Evolutionary conservation across 2,329 filamentous ascomycete genomes (phyloP).

Genomic region (Aspergillus clavatus): DNA sequence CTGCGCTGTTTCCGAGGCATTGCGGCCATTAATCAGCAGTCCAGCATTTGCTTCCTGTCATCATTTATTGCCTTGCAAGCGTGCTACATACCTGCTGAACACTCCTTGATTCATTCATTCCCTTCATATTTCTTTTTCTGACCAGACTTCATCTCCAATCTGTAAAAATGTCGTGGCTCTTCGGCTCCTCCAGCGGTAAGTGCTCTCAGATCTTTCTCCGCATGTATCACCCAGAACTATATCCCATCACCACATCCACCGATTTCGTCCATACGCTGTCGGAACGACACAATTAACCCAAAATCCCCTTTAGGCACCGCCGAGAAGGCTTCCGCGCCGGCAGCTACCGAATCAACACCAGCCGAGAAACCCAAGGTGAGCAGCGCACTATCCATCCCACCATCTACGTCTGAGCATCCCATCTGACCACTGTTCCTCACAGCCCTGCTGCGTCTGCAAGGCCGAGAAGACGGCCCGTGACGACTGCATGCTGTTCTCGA

Average conservation of each 20-base stretch:
- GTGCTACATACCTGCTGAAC: neutral
- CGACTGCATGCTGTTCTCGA: slow-evolving; percentile 98
- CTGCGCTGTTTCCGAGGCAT: slow-evolving; percentile 14
- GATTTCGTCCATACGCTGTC: neutral
- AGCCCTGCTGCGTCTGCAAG: slow-evolving; percentile 98
- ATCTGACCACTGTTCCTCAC: slow-evolving; percentile 6
- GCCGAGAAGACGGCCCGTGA: slow-evolving; percentile 88
- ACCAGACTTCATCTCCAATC: slow-evolving; percentile 2
- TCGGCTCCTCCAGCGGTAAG: slow-evolving; percentile 33
- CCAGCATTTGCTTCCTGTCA: neutral
- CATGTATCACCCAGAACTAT: slow-evolving; percentile 5
- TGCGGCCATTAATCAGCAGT: slow-evolving; percentile 18
- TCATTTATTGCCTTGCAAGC: slow-evolving; percentile 1
- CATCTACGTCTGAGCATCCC: neutral
- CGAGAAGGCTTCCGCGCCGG: slow-evolving; percentile 21
- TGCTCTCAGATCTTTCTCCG: slow-evolving; percentile 1
- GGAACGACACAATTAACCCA: neutral
- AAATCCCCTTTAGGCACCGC: slow-evolving; percentile 6
- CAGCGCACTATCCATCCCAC: neutral
- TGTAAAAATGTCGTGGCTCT: slow-evolving; percentile 39
- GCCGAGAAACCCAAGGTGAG: slow-evolving; percentile 38
- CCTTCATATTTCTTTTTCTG: neutral
- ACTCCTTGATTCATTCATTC: slow-evolving; percentile 1
- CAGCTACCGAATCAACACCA: slow-evolving; percentile 19
- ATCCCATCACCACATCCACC: slow-evolving; percentile 2